Evolutionary conservation across 495 filamentous ascomycete species (phyloP).

Genomic region (Aspergillus ellipticus): DNA sequence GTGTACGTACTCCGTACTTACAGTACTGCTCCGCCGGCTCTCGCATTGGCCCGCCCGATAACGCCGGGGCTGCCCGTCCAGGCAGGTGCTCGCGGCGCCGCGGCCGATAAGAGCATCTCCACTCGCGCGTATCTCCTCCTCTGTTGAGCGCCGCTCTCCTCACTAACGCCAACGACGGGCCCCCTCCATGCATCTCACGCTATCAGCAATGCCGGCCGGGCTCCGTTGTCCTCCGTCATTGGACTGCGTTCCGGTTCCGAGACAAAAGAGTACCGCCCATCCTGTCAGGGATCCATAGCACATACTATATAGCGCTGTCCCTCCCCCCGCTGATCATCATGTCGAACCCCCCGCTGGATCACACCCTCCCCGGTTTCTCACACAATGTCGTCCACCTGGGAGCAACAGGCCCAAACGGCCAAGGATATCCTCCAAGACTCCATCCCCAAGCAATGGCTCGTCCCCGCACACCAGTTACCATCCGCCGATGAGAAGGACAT

Average conservation of each 20-base stretch:
- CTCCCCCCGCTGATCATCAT: not conserved
- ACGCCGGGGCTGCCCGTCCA: not conserved
- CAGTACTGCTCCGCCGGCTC: no score
- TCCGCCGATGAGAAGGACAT: slow-evolving; percentile 33
- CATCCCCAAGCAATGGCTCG: slow-evolving; percentile 40
- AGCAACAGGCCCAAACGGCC: slow-evolving; percentile 31
- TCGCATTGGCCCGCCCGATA: no score
- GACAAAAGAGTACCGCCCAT: not conserved
- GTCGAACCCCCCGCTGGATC: not conserved
- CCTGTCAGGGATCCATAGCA: not conserved
- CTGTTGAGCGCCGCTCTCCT: no score
- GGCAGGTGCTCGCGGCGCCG: not conserved
- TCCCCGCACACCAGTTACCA: slow-evolving; percentile 27
- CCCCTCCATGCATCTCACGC: no score
- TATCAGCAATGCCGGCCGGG: not conserved
- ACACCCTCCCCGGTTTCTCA: not conserved
- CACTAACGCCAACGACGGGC: no score
- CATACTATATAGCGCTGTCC: not conserved
- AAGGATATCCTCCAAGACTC: slow-evolving; percentile 32
- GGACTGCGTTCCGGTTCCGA: slow-evolving; percentile 3
- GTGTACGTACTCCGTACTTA: no score
- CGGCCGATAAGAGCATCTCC: not conserved
- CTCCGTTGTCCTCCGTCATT: not conserved
- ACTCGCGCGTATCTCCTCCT: not conserved
- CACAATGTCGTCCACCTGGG: slow-evolving; percentile 32